Base-by-base conservation (phyloP, 2,329 filamentous ascomycete genomes). In the Grosmannia serpens region DNA sequence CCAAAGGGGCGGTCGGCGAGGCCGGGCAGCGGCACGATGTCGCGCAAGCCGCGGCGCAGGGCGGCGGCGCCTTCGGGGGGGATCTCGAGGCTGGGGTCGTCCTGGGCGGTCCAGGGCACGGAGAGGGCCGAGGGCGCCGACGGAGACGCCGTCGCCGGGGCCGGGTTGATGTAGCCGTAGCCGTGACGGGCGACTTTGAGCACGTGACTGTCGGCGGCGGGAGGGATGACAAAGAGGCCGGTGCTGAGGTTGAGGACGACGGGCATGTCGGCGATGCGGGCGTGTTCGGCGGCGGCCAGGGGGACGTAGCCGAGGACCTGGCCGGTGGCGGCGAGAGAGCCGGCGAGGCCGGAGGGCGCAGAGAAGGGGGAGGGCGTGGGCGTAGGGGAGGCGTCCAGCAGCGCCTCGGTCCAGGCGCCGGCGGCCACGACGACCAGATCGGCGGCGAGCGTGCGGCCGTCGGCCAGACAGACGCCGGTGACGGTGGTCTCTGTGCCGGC, bases 341-440 rank as follows among this genome's bases (percentile, higher is more conserved):
- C 89, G 53, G 85, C 77, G 1, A 96, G 75, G 70, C 96, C 88
- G 58, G 50, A 53, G 20, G 50, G 50, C 2, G 96, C 74, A 1
- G 22, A 11, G 44, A 6, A 22, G 8, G 20, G 9, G n/a, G 26
- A 50, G 6, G 44, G 17, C 17, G 29, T 7, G 3, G 24, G 15
- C 24, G 27, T 3, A 20, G 24, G 9, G 13, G 20, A 15, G 13
- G 38, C 55, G 13, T 52, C 44, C n/a, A 64, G 31, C 9, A 63
- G 41, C 1, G 81, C 79, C 2, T 85, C 82, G 2, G 88, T 89
- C 91, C 92, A 97, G 5, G 92, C 91, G 20, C 92, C 92, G 0
- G 91, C 85, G 0, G 92, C 91, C 2, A 95, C 78, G 58, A 96
- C 77, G 38, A 88, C 85, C 9, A 95, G 77, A 60, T 89, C 87